Base-by-base conservation (phyloP, 2,329 filamentous ascomycete species). In the Diaporthe humulicola region DNA sequence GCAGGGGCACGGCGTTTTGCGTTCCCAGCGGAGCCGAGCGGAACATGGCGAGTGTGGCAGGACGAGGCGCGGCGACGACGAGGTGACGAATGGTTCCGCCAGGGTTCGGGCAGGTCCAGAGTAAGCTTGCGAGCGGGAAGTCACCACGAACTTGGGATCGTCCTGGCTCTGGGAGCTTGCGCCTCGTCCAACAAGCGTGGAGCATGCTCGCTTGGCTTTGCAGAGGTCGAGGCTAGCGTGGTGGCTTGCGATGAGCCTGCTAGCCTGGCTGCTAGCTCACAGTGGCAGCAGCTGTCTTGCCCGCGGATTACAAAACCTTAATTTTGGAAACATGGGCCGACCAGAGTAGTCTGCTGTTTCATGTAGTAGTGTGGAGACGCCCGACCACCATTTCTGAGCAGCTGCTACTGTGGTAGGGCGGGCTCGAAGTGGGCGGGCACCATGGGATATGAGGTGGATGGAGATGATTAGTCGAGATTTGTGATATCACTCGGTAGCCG, bases 251-350 rank as follows among this genome's bases (percentile, higher is more conserved):
- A 52, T 38, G 48, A 54, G 70, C 50, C 57, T 64, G 33, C 25
- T 19, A 61, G 30, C 15, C 30, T 71, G 33, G 42, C 70, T 52
- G 36, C 54, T 72, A 54, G 70, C 42, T 14, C 33, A 36, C 30
- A 50, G 28, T 38, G 30, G 61, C 17, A 67, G 61, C 42, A 70
- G 66, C 61, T 57, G 50, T 73, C 48, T 50, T 58, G 50, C 50
- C 50, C 48, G 22, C 64, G 64, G 64, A 40, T 28, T 33, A 15
- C 64, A 54, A 67, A 69, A 69, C 64, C 48, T 69, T 69, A 69
- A 69, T 69, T 69, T 69, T 69, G 48, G 64, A 69, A 69, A 69
- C 64, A 69, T 67, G 64, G 64, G 64, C 45, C 14, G 64, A 67
- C 64, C 64, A 69, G n/a, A 69, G 64, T 54, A 30, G 64, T 50